These are phyloP conservation scores for Plasmopara muralis DNA, from an alignment of 352 stramenopile genomes.

Conservation along the genomic window DNA sequence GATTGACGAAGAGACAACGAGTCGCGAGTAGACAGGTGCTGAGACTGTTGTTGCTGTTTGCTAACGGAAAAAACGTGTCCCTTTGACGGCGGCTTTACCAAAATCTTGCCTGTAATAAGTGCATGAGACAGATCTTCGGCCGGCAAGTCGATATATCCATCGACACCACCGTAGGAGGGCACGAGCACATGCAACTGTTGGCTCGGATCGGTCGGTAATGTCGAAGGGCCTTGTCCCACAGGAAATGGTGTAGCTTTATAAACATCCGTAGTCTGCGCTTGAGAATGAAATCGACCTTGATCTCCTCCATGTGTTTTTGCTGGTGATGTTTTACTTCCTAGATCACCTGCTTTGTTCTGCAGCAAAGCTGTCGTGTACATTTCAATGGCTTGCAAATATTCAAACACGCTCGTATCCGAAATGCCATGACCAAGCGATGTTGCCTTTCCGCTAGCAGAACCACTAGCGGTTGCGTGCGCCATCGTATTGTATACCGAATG, in stretches of 20 bases:
- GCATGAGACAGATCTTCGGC: slow-evolving; percentile 1
- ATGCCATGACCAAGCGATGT: slow-evolving; percentile 20
- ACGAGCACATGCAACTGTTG: slow-evolving; percentile 58
- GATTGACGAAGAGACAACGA: too few relatives aligned
- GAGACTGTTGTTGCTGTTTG: too few relatives aligned
- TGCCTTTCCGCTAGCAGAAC: slow-evolving; percentile 14
- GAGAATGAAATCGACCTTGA: slow-evolving; percentile 4
- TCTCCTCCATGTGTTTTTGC: slow-evolving; percentile 8
- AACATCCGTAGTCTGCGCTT: background rate
- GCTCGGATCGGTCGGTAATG: slow-evolving; percentile 41
- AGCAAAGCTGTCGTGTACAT: slow-evolving; percentile 57
- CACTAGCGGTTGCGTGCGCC: slow-evolving; percentile 40
- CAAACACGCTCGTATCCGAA: slow-evolving; percentile 56
- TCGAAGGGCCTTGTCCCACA: slow-evolving; percentile 42
- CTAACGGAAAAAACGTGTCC: too few relatives aligned
- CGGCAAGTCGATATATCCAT: slow-evolving; percentile 51
- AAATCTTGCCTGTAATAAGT: background rate
- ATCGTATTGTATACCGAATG: slow-evolving; percentile 73
- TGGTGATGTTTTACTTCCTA: slow-evolving; percentile 8
- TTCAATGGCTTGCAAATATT: slow-evolving; percentile 74
- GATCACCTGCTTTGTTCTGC: slow-evolving; percentile 28
- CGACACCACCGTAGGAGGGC: slow-evolving; percentile 44
- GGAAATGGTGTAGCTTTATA: slow-evolving; percentile 13
- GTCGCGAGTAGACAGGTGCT: too few relatives aligned
- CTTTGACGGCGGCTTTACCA: background rate